Evolutionary conservation across 345 rosid genomes (phyloP), one percentile per base, ranked within the genome.

Genomic region (Salix viminalis): DNA sequence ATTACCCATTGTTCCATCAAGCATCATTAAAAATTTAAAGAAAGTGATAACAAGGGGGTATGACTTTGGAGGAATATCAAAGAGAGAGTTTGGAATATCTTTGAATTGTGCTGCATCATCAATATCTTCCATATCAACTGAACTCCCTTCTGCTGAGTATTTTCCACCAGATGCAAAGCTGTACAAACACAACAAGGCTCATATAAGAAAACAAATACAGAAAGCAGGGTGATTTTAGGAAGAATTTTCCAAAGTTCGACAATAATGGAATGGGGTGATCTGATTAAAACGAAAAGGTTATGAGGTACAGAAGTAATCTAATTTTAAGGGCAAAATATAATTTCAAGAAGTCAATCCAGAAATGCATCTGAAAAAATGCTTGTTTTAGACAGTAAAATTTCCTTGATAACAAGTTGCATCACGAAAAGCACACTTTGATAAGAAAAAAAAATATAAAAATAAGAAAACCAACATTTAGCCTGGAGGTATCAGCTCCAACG

Each of bases 1-100:
- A 52, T 50, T 80, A 5, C 88, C 91, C 12, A 88, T 21, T 3
- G 89, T 81, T 34, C 84, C 87, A 74, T 90, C 91, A 60, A 90
- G 88, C 91, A 88, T 90, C 84, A 84, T 81, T 77, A 90, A 56
- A 69, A 90, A 86, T 78, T 86, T 90, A 6, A 67, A 75, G 61
- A 88, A 88, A 34, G 93, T 87, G 66, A 90, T 82, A 18, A 87
- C 79, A 32, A 90, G 88, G n/a, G 91, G 93, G 73, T 72, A 90
- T 10, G 75, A 68, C 37, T 68, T 52, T 2, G 77, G 44, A 36
- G 85, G 80, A 69, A 86, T 76, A 18, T 78, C 86, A 26, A 69
- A 52, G 39, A 90, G 82, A 1, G 90, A 84, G 78, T 90, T 85
- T 0, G 87, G 88, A 8, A 85, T 82, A 60, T 82, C 86, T 71